Base-by-base conservation (phyloP, 2,329 filamentous ascomycete species). In the Periconia digitata region DNA sequence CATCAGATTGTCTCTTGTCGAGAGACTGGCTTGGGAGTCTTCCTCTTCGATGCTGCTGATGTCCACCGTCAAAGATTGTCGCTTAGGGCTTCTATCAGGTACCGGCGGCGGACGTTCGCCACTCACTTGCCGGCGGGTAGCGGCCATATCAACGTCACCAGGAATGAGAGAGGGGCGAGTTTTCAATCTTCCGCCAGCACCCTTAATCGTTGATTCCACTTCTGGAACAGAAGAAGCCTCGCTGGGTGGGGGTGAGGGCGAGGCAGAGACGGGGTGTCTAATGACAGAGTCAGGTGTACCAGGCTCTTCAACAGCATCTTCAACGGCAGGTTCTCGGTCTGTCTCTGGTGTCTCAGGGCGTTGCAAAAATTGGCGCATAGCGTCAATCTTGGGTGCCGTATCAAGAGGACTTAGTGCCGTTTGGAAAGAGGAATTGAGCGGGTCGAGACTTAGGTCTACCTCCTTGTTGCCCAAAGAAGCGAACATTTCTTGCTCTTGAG, bases 251-350 rank as follows among this genome's bases (percentile, higher is more conserved):
- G 67, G 60, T 16, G 62, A 58, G 8, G 27, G 27, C n/a, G 64
- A 61, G 36, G 64, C 56, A 22, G 63, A 52, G 3, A 89, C 70
- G 2, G 85, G 84, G 62, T 92, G 89, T 53, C 89, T 88, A 55
- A 96, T 92, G 18, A 97, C 92, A 6, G 92, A 97, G 42, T 91
- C 89, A 13, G 92, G 92, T 7, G 90, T 95, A 27, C 84, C 82
- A 8, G 84, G 84, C 53, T 87, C 85, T 2, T 82, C 79, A 18
- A 81, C 81, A 7, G 16, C 32, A 43, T 6, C 20, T 6, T 59
- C 52, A 2, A 58, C 55, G 8, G 55, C 47, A 1, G 56, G 51
- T 27, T 80, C 83, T 82, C 44, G 83, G 79, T 46, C 44, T 15
- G 54, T 50, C 41, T 69, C 65, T 6, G 47, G 82, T 76, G 49